These are phyloP conservation scores for Paratrypanosoma confusum DNA, from an alignment of 208 protist genomes.

Conservation along the genomic window DNA sequence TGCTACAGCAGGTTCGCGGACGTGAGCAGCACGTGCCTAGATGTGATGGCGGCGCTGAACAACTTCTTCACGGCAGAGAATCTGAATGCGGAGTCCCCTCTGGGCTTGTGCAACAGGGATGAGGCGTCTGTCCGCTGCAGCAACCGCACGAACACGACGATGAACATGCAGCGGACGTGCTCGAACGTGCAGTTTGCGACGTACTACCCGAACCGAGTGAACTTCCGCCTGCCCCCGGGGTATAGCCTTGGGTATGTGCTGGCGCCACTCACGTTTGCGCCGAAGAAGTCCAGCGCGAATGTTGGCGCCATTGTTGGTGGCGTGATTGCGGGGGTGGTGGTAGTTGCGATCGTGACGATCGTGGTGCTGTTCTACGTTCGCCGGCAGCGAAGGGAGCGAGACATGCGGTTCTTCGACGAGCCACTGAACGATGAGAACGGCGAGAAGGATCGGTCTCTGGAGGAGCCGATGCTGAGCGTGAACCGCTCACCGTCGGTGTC, in stretches of 20 bases:
- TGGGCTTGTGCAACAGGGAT: conserved; percentile 3
- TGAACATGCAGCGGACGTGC: no score
- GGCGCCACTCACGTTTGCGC: background rate
- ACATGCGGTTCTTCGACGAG: conserved; percentile 14
- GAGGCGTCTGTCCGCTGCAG: conserved; percentile 2
- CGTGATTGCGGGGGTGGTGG: conserved; percentile 1
- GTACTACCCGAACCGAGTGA: no score
- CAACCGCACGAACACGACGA: no score
- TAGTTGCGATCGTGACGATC: background rate
- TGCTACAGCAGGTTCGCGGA: background rate
- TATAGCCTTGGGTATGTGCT: conserved; percentile 6
- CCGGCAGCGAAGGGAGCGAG: conserved; percentile 5
- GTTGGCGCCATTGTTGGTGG: background rate
- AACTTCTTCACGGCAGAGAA: conserved; percentile 4
- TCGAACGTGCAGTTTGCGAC: no score
- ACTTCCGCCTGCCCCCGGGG: no score
- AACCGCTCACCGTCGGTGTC: background rate
- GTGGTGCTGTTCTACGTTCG: conserved; percentile 1
- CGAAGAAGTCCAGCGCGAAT: background rate
- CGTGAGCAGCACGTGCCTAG: conserved; percentile 1
- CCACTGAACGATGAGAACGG: background rate
- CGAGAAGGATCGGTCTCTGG: background rate
- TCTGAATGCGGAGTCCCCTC: background rate
- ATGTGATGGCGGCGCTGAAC: conserved; percentile 3
- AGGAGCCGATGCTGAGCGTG: conserved; percentile 1